Base-by-base conservation (phyloP, 1,139 yeast genomes). In the Hemisphaericaspora lyxosophila region DNA sequence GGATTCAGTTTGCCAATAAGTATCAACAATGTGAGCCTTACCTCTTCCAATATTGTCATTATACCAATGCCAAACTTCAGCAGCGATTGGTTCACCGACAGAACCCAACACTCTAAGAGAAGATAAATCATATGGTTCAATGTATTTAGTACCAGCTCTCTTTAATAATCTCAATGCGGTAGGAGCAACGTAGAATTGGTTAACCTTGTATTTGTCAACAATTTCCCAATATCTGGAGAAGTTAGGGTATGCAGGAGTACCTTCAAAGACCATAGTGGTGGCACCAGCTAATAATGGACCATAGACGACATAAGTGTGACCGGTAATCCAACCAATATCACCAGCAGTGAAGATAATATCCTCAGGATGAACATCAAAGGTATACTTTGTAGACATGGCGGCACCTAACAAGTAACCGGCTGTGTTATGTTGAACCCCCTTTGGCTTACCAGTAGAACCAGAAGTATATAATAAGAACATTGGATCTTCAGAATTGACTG, bases 21-120 rank as follows among this genome's bases (percentile, higher is more conserved):
- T 83, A 62, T 84, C 92, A 48, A 81, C 79, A 50, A 84, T 79
- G 53, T 85, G 87, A 36, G 85, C 83, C 59, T 82, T 74, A 33
- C 77, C 78, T 52, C 85, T 75, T 51, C 95, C 96, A 52, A 86
- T 79, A 48, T 80, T 72, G 48, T 84, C 87, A 53, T 80, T 81
- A 61, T 85, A 86, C 96, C 96, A 86, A 57, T 84, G 88, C 96
- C 96, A 86, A 41, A 86, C 89, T 57, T 86, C 96, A 31, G 90
- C 87, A 25, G 95, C 94, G 61, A 86, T 86, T 46, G 96, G 96
- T 62, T 86, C 96, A 57, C 96, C 96, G 33, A 86, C 96, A 9
- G 94, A 82, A 17, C 95, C 96, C 44, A 86, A 71, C 24, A 80
- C 81, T 54, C 95, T 74, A 45, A 86, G 53, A 3, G 88, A 74